Conservation (phyloP, 1,139 yeast genomes). For the Tardiomyces blankii region DNA sequence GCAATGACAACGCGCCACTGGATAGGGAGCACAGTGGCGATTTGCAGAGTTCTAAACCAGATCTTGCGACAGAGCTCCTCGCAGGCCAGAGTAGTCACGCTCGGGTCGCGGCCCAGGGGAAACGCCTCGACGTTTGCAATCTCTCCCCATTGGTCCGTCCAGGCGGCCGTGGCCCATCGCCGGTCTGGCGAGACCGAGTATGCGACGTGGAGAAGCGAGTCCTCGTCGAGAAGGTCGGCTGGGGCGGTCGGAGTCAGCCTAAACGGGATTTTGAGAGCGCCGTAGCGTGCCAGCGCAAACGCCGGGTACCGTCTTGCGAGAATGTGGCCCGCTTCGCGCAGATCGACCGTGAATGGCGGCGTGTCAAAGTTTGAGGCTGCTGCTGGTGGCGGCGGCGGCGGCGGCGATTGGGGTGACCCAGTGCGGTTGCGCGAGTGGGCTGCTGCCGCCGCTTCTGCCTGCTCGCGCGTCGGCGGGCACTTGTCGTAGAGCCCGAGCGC, state of each 20-base stretch:
- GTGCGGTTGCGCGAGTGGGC: no score
- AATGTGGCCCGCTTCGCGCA: not conserved
- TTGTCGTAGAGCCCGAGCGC: conserved; percentile 56
- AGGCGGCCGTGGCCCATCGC: conserved; percentile 77
- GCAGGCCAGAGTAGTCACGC: conserved; percentile 22
- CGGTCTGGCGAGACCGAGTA: conserved; percentile 74
- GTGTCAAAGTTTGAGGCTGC: not conserved
- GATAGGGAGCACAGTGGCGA: conserved; percentile 21
- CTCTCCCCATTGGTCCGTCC: conserved; percentile 79
- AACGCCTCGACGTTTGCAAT: conserved; percentile 50
- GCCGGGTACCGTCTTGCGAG: not conserved
- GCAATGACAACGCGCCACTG: conserved; percentile 27
- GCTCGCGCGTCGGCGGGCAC: conserved; percentile 10
- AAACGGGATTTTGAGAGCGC: conserved; percentile 23
- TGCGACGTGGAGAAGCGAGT: conserved; percentile 72
- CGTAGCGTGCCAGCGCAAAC: not conserved
- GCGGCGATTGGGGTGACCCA: no score
- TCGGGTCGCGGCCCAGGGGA: conserved; percentile 19
- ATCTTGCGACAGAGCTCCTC: conserved; percentile 49
- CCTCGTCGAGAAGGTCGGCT: conserved; percentile 41
- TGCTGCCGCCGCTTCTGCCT: not conserved
- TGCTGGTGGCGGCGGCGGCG: not conserved
- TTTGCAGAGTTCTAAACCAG: conserved; percentile 40
- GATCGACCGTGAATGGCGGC: conserved; percentile 7
- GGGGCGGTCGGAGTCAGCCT: conserved; percentile 34